Base-by-base conservation (phyloP, 2,329 filamentous ascomycete species). In the Coniosporium tulheliwenetii region DNA sequence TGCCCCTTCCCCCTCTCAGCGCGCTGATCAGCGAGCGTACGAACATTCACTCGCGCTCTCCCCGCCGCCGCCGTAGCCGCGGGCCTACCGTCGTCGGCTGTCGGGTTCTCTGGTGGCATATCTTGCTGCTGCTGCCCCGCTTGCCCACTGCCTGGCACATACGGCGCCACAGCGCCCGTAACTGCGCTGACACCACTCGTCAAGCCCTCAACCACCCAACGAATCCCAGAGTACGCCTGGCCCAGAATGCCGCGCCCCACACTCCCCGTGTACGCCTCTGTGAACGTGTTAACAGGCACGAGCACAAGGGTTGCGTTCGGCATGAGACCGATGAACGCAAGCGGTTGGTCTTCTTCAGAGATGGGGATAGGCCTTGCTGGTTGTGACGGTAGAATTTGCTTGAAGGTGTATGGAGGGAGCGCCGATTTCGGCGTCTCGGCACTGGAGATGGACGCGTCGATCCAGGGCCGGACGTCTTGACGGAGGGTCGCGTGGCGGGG, bases 281-380 rank as follows among this genome's bases (percentile, higher is more conserved):
- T 70, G 48, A 71, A 78, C 1, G 67, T 67, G 31, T 70, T 67
- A 2, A 85, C 72, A 0, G 85, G 85, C 1, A 89, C 71, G 37
- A 95, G 73, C 8, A 95, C 77, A 2, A 95, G 66, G 0, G 85
- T 96, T 1, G 85, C 82, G 5, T 77, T 86, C 0, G 87, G 86
- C 0, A 76, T 70, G 0, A 94, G 66, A 1, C 78, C 83, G 7
- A 94, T 69, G 5, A 82, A 77, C 10, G 68, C 63, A 0, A 95
- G 67, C 0, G 71, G 68, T 47, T 78, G 66, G 31, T 67, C 69
- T 58, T 95, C 89, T 46, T 95, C 86, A 0, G 73, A 69, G 4
- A 79, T 73, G 30, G 81, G 79, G 43, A 96, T 77, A 8, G 72
- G 75, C 46, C 75, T 76, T 55, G 80, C 91, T 1, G 85, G 84